Conservation (phyloP, 1,284 basidiomycete genomes). For the Earliella scabrosa region DNA sequence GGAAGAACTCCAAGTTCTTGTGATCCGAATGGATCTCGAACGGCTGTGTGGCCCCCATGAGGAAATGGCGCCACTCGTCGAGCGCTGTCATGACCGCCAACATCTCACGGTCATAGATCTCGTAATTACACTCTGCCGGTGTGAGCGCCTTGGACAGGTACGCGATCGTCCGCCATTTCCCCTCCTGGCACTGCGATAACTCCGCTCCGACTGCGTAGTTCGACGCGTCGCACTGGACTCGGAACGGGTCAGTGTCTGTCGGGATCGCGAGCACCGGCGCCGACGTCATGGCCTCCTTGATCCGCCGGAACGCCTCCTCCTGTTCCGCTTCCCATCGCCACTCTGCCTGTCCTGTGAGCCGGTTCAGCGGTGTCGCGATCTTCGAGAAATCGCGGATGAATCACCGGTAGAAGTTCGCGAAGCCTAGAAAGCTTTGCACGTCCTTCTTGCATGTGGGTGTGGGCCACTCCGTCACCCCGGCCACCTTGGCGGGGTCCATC, state of each 20-base stretch:
- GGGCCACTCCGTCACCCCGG: no score
- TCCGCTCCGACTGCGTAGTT: background rate
- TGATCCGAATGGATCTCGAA: slow-evolving; percentile 42
- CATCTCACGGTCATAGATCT: slow-evolving; percentile 43
- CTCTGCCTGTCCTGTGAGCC: slow-evolving; percentile 21
- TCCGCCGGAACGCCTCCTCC: background rate
- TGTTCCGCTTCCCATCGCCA: slow-evolving; percentile 9
- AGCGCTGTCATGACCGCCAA: slow-evolving; percentile 37
- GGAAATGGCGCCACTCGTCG: slow-evolving; percentile 35
- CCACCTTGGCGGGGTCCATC: no score
- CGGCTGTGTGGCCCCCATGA: slow-evolving; percentile 20
- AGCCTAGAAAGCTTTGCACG: slow-evolving; percentile 25
- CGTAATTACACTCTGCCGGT: slow-evolving; percentile 34
- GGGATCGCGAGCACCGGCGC: no score
- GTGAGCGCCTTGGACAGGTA: slow-evolving; percentile 6
- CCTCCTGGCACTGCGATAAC: slow-evolving; percentile 7
- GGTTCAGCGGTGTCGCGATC: slow-evolving; percentile 35
- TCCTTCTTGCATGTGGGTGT: no score
- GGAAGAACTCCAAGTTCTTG: slow-evolving; percentile 47
- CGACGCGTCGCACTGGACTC: slow-evolving; percentile 7
- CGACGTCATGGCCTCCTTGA: no score
- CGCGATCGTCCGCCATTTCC: slow-evolving; percentile 12
- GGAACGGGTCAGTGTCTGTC: slow-evolving; percentile 5
- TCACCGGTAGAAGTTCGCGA: slow-evolving; percentile 35
- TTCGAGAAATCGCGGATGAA: slow-evolving; percentile 45